These are phyloP conservation scores for Ceratobasidium sp. DNA, from an alignment of 1,284 basidiomycete genomes.

Conservation along the genomic window DNA sequence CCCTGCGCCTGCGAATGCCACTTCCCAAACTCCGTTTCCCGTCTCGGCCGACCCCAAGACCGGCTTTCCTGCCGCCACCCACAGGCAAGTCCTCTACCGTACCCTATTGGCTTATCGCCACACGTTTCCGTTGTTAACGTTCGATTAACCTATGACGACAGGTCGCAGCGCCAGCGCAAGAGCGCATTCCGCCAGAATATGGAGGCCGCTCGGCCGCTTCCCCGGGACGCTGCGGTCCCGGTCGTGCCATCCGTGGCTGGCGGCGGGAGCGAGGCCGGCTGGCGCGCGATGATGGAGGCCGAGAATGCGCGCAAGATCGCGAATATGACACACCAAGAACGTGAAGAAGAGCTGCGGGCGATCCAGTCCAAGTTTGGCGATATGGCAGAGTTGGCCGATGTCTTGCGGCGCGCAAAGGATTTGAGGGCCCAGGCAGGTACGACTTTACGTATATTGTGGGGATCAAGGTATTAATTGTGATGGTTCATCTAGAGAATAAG, in stretches of 20 bases:
- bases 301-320: constrained; percentile 68
- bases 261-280: constrained; percentile 50
- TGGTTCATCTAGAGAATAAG: constrained; percentile 6
- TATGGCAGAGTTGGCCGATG: constrained; percentile 68
- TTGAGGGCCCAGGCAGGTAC: constrained; percentile 57
- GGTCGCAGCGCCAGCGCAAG: constrained; percentile 45
- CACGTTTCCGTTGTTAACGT: not conserved
- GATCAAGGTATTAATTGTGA: constrained; percentile 33
- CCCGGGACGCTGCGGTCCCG: constrained; percentile 23
- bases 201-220: constrained; percentile 39
- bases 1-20: constrained; percentile 14
- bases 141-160: not conserved
- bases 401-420: constrained; percentile 65
- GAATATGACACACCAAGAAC: constrained; percentile 68
- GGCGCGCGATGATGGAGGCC: constrained; percentile 60
- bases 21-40: constrained; percentile 38
- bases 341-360: constrained; percentile 67
- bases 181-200: constrained; percentile 45
- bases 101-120: not conserved
- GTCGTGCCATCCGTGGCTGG: constrained; percentile 12
- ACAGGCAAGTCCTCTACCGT: constrained; percentile 30
- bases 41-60: constrained; percentile 45
- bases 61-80: constrained; percentile 47
- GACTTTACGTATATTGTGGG: constrained; percentile 27
- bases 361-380: constrained; percentile 76